Conservation (phyloP, 106 monocot species). For the Agapanthus africanus region DNA sequence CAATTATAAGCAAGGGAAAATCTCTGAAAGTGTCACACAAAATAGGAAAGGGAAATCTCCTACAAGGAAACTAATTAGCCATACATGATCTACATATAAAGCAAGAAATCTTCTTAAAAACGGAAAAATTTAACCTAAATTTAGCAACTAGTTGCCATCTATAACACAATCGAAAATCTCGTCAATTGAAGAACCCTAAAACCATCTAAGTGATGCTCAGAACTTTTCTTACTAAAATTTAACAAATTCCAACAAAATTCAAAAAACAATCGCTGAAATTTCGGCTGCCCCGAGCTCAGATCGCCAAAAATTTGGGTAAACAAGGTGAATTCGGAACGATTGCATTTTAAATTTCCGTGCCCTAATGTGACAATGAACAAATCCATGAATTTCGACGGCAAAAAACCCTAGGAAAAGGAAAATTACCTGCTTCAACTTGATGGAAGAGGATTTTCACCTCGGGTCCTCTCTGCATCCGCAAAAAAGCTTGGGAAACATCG, state of each 20-base stretch:
- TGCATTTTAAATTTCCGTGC: neutral
- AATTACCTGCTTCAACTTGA: conserved; percentile 33
- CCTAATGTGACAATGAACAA: conserved; percentile 3
- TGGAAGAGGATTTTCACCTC: conserved; percentile 8
- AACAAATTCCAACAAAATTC: neutral
- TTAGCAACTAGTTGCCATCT: too few relatives aligned
- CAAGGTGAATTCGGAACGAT: neutral
- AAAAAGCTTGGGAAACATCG: conserved; percentile 51
- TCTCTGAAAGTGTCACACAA: too few relatives aligned
- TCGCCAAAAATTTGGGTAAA: neutral
- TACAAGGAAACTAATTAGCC: too few relatives aligned
- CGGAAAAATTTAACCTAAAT: too few relatives aligned
- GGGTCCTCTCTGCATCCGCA: conserved; percentile 27
- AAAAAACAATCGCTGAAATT: neutral
- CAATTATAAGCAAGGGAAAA: too few relatives aligned
- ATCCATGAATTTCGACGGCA: neutral
- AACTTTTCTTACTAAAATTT: neutral
- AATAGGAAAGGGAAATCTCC: too few relatives aligned
- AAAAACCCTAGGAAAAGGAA: conserved; percentile 2
- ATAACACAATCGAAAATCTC: too few relatives aligned
- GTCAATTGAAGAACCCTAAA: too few relatives aligned
- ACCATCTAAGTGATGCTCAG: too few relatives aligned
- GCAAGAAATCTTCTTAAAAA: too few relatives aligned
- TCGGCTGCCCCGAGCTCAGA: neutral
- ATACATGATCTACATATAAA: too few relatives aligned